Evolutionary conservation across 2,329 filamentous ascomycete species (phyloP), one percentile per base, ranked within the genome.

Genomic region (Cladosporium austrohemisphaericum): DNA sequence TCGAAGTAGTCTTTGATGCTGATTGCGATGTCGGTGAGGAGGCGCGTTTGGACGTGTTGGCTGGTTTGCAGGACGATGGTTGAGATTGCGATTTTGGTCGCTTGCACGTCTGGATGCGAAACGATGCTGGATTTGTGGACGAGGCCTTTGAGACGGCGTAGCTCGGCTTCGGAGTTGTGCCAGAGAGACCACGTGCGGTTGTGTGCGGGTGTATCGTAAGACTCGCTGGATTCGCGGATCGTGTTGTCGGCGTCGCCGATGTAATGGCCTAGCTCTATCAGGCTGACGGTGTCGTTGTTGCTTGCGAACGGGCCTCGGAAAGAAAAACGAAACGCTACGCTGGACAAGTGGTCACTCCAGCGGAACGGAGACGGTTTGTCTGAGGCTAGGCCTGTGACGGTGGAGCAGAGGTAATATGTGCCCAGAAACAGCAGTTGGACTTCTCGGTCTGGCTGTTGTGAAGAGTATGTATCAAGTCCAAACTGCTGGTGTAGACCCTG

Each of bases 1-100:
- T 62, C 61, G 13, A 60, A 31, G 45, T 60, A 63, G 10, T 61
- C 59, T 46, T 62, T 62, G 43, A 61, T 52, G 13, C 50, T 45
- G 43, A 57, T 29, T 9, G 47, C 38, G 9, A 35, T 41, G 25
- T 41, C 38, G 13, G 37, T 43, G 14, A 41, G 31, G 28, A 41
- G 28, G n/a, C 36, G 18, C 1, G 33, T 43, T 16, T 41, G 25
- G 13, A 22, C 19, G 18, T 50, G 22, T 43, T 26, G 35, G 16
- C 25, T 36, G 47, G 20, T 35, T 41, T 61, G 57, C 7, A 62
- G 60, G 20, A 63, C 49, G 26, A 51, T 51, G 2, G 55, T 40
- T 3, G 55, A 53, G 31, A 60, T 55, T 18, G 54, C 46, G 16
- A 41, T 51, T 6, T 48, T 47, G 32, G 51, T 53, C 6, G 50